phyloP scores from a whole-genome alignment of 1,284 basidiomycete species.

The Limonomyces culmigenus region DNA sequence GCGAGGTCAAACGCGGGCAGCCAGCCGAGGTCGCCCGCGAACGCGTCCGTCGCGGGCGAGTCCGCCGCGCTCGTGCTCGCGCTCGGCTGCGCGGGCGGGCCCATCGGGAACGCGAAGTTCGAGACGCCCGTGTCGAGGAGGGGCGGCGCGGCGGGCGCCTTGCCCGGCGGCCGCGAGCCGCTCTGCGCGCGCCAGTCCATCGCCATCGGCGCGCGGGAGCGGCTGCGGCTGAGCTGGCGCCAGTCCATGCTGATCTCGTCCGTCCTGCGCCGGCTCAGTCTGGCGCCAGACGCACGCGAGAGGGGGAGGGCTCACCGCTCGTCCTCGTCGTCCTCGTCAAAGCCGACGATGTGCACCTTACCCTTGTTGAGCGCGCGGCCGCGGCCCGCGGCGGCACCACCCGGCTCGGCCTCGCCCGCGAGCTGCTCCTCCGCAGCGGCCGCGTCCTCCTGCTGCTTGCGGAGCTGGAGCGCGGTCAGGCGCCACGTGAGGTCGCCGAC shows the following conservation, averaged over 20 bases:
- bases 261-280: slow-evolving; percentile 13
- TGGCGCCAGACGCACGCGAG: slow-evolving; percentile 7
- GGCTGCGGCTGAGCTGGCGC: slow-evolving; percentile 81
- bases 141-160: no score
- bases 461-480: slow-evolving; percentile 90
- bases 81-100: not conserved
- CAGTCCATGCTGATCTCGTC: slow-evolving; percentile 71
- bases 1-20: not conserved
- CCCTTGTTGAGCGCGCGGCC: slow-evolving; percentile 64
- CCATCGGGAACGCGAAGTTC: not conserved
- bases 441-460: slow-evolving; percentile 71
- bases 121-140: not conserved
- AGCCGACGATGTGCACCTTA: slow-evolving; percentile 59
- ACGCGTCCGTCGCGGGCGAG: not conserved
- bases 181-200: slow-evolving; percentile 68
- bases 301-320: slow-evolving; percentile 42
- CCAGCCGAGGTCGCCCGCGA: not conserved
- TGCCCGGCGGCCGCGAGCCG: slow-evolving; percentile 63
- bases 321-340: slow-evolving; percentile 56
- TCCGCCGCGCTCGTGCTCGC: not conserved
- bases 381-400: slow-evolving; percentile 14
- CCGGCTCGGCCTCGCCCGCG: slow-evolving; percentile 6
- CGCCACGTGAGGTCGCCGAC: slow-evolving; percentile 98
- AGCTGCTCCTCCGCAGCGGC: slow-evolving; percentile 13
- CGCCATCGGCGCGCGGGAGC: slow-evolving; percentile 83